Evolutionary conservation across 2,329 filamentous ascomycete species (phyloP), one percentile per base, ranked within the genome.

Genomic region (Nannizziopsis arthrosporioides): DNA sequence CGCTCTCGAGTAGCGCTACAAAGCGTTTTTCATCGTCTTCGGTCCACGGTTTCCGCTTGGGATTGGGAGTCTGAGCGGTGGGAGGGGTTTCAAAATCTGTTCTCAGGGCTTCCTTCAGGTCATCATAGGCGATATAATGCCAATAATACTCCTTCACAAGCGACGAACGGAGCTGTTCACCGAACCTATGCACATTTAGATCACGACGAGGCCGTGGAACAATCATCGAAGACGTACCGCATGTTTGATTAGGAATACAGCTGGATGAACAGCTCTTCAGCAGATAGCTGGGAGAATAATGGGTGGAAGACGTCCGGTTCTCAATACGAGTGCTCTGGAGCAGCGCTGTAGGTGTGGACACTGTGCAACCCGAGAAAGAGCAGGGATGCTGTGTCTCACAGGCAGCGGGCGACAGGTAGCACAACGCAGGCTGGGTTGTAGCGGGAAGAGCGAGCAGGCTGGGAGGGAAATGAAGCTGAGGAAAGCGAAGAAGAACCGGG

Each of bases 51-150:
- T 75, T 77, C 59, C 72, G 73, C 53, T 67, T 68, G n/a, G 68
- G 67, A 50, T 70, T 69, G 47, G 66, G 62, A 54, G 69, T 73
- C 36, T 69, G 61, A 40, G 63, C 67, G 51, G 63, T 72, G 37
- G 66, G 74, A 48, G 66, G 64, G 51, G 65, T 69, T 51, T 80
- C 78, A 56, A 76, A 84, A 51, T 81, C 77, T 51, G 77, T 80
- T 69, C 90, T 92, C 53, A 98, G 80, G 56, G 87, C 81, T 56
- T 77, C 75, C 72, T 98, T 98, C 43, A 98, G 78, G 55, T 83
- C 85, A 65, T 95, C 89, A 71, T 98, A 98, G 70, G 87, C 84
- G 69, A 98, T 95, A 72, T 98, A 98, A 73, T 94, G 87, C 82
- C 89, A 94, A 67, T 89, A 82, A 72, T 93, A 98, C 71, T 96